Evolutionary conservation across 495 filamentous ascomycete genomes (phyloP), one percentile per base, ranked within the genome.

Genomic region (Penicillium cosmopolitanum): DNA sequence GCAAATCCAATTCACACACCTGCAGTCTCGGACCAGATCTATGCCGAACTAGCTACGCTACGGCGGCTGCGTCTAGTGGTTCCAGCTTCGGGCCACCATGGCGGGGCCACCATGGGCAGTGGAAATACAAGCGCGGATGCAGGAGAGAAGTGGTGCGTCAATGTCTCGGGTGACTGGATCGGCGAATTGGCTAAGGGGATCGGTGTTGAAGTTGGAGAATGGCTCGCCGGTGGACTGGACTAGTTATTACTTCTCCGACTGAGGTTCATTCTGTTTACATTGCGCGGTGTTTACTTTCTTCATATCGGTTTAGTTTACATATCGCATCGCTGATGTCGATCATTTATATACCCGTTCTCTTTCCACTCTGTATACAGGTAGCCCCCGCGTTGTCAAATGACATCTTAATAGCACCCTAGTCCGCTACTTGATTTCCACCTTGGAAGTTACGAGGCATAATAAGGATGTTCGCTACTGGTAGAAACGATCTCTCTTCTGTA

Each of bases 21-120:
- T 16, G 78, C 71, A 0, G 78, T 82, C 19, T 80, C 83, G 35
- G 85, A 85, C n/a, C 84, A 89, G 53, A 77, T 90, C 8, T 85
- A 85, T 51, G 83, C 84, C 65, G 87, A 90, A 60, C 81, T 97
- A 33, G 87, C 92, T 33, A 97, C 94, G 43, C 74, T 98, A 46
- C 85, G 87, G 19, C 89, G 89, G 38, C 68, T 98, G 66, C 74
- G 92, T 55, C 73, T 98, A 52, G 74, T 98, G 11, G 84, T 92
- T 71, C 67, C 82, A 79, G 72, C 77, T 53, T 72, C 83, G 31
- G 74, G 80, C 53, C 78, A 73, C 48, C 82, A 71, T 52, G 68
- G 63, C 34, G 61, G 70, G 9, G 66, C 66, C 3, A 73, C 62
- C 12, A 65, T 66, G 31, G 68, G 71, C 12, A 75, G 68, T 48